Percentiles rank a stretch among this genome's conserved stretches.
Conservation (phyloP, 306 rosid species). For the Senna siamea region DNA sequence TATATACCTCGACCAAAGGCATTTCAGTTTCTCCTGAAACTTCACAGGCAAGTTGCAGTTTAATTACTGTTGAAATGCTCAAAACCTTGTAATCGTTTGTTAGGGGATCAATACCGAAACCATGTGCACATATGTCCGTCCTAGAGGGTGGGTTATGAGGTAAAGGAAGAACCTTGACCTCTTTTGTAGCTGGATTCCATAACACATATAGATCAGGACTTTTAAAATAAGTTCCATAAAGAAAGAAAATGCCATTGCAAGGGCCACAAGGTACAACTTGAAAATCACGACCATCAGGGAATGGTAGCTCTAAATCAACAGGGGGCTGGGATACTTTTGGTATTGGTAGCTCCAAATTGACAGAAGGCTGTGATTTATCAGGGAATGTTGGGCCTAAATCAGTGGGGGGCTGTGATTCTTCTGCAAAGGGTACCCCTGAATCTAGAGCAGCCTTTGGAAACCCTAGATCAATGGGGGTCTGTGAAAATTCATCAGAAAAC, state of each 20-base stretch:
- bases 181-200: slow-evolving; percentile 13
- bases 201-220: background rate
- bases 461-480: background rate
- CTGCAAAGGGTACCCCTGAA: background rate
- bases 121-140: background rate
- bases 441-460: background rate
- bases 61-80: background rate
- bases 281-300: background rate
- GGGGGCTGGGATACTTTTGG: background rate
- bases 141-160: background rate
- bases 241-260: background rate
- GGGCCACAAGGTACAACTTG: background rate
- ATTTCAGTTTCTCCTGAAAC: background rate
- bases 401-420: background rate
- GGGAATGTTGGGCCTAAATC: background rate
- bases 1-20: background rate
- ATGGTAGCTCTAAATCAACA: background rate
- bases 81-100: slow-evolving; percentile 11
- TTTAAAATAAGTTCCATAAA: background rate
- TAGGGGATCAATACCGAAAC: background rate
- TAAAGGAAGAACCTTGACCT: slow-evolving; percentile 3
- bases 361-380: background rate
- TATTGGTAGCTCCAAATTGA: background rate
- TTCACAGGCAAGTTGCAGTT: background rate
- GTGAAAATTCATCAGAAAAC: background rate